A percentile compares a stretch with the other conserved stretches of the same genome.
Conservation (phyloP, 805 yeast species). For the Wickerhamiella galacta region DNA sequence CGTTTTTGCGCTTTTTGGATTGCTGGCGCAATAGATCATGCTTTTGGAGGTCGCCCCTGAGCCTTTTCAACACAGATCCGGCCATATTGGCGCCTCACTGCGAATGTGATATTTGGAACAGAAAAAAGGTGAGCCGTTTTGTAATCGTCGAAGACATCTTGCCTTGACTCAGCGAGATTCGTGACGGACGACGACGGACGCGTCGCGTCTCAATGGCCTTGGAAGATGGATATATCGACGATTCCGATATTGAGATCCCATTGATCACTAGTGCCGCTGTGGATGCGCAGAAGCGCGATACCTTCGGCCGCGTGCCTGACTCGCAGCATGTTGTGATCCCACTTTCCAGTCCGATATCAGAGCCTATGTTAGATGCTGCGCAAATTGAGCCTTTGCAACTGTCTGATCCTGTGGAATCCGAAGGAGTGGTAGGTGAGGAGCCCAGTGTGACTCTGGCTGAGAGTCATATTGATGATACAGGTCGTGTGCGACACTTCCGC, state of each 20-base stretch:
- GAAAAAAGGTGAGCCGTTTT: neutral
- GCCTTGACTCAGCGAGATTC: neutral
- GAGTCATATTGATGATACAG: no score
- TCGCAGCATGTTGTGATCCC: no score
- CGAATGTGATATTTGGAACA: neutral
- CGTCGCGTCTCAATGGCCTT: conserved; percentile 2
- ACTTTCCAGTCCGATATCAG: no score
- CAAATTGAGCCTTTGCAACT: no score
- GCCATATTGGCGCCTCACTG: conserved; percentile 1
- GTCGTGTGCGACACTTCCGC: neutral
- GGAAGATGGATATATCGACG: conserved; percentile 4
- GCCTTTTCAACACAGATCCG: conserved; percentile 15
- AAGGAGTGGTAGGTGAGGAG: no score
- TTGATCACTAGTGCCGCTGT: no score
- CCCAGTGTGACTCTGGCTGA: no score
- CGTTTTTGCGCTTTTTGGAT: conserved; percentile 18
- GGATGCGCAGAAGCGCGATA: no score
- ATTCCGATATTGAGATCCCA: conserved; percentile 3
- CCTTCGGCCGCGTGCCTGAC: no score
- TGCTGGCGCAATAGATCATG: conserved; percentile 30
- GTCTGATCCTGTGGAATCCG: no score
- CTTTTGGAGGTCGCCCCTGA: conserved; percentile 31
- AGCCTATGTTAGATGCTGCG: no score
- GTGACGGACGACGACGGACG: neutral
- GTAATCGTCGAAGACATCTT: neutral